Evolutionary conservation across 345 rosid species (phyloP).

Genomic region (Eucalyptus polyanthemos): DNA sequence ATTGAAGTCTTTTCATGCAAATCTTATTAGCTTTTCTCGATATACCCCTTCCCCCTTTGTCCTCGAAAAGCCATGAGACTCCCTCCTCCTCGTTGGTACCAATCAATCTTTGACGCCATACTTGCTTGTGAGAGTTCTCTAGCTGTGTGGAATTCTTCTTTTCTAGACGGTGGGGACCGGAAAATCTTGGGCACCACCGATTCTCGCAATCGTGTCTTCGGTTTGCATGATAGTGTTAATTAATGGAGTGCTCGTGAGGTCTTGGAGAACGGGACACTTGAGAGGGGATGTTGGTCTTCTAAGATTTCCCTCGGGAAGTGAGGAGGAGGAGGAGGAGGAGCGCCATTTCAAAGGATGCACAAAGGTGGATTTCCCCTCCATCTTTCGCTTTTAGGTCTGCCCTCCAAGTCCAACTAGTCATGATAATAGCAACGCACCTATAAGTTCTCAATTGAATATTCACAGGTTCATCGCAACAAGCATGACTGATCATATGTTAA

Average conservation of each 20-base stretch:
- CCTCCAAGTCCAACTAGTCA: neutral
- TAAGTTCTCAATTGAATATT: neutral
- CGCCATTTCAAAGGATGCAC: neutral
- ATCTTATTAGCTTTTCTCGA: neutral
- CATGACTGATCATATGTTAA: neutral
- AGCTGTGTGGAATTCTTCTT: neutral
- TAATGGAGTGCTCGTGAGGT: conserved; percentile 37
- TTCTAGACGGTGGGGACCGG: neutral
- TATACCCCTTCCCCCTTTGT: neutral
- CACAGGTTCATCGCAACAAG: neutral
- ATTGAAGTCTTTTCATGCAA: neutral
- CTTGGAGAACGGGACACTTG: conserved; percentile 39
- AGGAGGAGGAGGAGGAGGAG: neutral
- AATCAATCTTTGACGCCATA: neutral
- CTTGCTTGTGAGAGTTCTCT: neutral
- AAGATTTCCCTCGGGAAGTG: conserved; percentile 20
- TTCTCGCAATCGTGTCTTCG: neutral
- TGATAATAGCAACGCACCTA: neutral
- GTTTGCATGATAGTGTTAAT: neutral
- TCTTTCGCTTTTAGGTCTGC: neutral
- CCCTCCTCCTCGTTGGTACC: neutral
- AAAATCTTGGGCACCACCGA: neutral
- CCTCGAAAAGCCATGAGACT: neutral
- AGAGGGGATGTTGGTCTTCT: conserved; percentile 53
- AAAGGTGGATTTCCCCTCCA: neutral